A percentile compares a stretch with the other conserved stretches of the same genome.
Evolutionary conservation across 2,329 filamentous ascomycete genomes (phyloP).

Genomic region (Cadophora gregata): DNA sequence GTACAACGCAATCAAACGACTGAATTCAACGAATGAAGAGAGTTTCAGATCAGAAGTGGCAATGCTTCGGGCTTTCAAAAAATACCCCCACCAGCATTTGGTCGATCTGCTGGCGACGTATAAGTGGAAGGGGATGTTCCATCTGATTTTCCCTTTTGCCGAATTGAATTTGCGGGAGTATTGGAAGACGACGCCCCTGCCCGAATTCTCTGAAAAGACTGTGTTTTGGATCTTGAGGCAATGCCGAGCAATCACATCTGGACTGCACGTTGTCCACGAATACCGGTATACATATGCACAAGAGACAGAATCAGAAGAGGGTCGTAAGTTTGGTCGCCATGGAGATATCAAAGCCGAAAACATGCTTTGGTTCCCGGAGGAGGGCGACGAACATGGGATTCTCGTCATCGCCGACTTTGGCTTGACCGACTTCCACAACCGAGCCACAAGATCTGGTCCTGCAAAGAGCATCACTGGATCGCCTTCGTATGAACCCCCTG

Average conservation of each 20-base stretch:
- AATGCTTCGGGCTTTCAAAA: slow-evolving; percentile 17
- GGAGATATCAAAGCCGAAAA: slow-evolving; percentile 39
- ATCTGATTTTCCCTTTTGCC: slow-evolving; percentile 42
- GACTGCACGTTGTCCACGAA: slow-evolving; percentile 36
- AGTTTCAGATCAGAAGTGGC: slow-evolving; percentile 22
- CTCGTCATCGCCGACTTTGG: slow-evolving; percentile 37
- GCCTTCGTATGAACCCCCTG: slow-evolving; percentile 49
- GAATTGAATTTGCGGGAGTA: slow-evolving; percentile 37
- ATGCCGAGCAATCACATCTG: slow-evolving; percentile 36
- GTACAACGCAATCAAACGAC: slow-evolving; percentile 20
- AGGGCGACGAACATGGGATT: slow-evolving; percentile 40
- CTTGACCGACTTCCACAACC: slow-evolving; percentile 43
- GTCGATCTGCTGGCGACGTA: slow-evolving; percentile 41
- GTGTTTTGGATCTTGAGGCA: slow-evolving; percentile 39
- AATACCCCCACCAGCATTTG: slow-evolving; percentile 31
- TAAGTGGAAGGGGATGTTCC: slow-evolving; percentile 25
- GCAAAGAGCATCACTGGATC: slow-evolving; percentile 33
- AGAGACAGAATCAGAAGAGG: slow-evolving; percentile 19
- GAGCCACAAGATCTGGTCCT: slow-evolving; percentile 41
- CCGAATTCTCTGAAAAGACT: slow-evolving; percentile 2
- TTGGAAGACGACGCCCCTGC: slow-evolving; percentile 31
- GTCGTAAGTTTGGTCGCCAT: slow-evolving; percentile 42
- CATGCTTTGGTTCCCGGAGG: slow-evolving; percentile 29
- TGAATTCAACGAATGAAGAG: slow-evolving; percentile 11
- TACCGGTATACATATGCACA: slow-evolving; percentile 13